Evolutionary conservation across 768 basidiomycete species (phyloP).

Genomic region (Solioccasus polychromus): DNA sequence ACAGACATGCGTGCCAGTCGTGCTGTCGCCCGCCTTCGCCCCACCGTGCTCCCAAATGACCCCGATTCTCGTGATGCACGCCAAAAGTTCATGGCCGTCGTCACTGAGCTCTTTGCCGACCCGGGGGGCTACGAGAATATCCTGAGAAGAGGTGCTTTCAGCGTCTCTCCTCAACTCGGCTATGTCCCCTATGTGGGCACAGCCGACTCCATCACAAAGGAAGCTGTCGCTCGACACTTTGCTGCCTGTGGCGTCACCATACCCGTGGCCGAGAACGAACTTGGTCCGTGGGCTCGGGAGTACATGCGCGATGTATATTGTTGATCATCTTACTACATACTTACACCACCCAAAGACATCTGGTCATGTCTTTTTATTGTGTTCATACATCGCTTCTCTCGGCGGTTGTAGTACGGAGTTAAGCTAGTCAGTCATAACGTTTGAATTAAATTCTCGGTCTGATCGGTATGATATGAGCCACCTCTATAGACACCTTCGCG

Average conservation of each 20-base stretch:
- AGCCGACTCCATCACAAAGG: slow-evolving; percentile 29
- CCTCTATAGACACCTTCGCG: slow-evolving; percentile 79
- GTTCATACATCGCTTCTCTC: slow-evolving; percentile 10
- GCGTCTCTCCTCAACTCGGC: slow-evolving; percentile 32
- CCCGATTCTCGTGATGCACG: slow-evolving; percentile 34
- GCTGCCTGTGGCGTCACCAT: slow-evolving; percentile 40
- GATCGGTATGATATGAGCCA: slow-evolving; percentile 57
- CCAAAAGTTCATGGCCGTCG: slow-evolving; percentile 39
- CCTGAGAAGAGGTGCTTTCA: slow-evolving; percentile 33
- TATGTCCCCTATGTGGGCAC: slow-evolving; percentile 32
- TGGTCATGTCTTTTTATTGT: slow-evolving; percentile 25
- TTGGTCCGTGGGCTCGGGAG: slow-evolving; percentile 39
- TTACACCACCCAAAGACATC: slow-evolving; percentile 20
- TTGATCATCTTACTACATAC: slow-evolving; percentile 19
- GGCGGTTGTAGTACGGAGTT: slow-evolving; percentile 21
- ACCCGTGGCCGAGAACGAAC: slow-evolving; percentile 33
- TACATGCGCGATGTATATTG: slow-evolving; percentile 30
- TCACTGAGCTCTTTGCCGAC: slow-evolving; percentile 40
- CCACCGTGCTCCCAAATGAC: slow-evolving; percentile 32
- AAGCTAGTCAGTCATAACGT: slow-evolving; percentile 3
- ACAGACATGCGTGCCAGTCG: slow-evolving; percentile 47
- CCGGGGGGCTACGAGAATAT: slow-evolving; percentile 39
- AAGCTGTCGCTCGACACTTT: slow-evolving; percentile 40
- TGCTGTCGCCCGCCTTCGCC: slow-evolving; percentile 47
- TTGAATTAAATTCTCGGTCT: neutral